Evolutionary conservation across 2,329 filamentous ascomycete genomes (phyloP), one percentile per base, ranked within the genome.

Genomic region (Dendrostoma leiphaemia): DNA sequence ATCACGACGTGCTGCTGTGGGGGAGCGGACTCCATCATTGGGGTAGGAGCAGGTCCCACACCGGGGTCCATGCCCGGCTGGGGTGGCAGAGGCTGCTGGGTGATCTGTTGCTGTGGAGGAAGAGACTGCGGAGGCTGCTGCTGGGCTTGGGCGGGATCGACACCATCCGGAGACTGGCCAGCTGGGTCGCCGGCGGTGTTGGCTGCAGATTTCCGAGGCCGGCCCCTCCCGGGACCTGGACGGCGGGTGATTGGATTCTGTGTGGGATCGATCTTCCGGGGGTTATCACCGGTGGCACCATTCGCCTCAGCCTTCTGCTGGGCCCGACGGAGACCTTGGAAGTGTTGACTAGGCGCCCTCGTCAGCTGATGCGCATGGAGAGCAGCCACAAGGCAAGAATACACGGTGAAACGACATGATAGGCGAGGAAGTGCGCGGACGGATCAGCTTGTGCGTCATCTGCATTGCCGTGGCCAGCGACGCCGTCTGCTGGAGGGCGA

Each of bases 241-340:
- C 82, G 75, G 15, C 81, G 74, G n/a, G 80, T 84, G 61, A 84
- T 83, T 48, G 82, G 82, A 54, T 84, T 83, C 59, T 71, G 50
- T 0, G 76, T 77, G 8, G 81, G 81, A 61, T 84, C 81, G 51
- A 69, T 37, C 54, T 69, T 75, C 38, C 71, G 67, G 21, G 71
- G 60, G 38, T 57, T 69, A 19, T 76, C 72, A 9, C 62, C 56
- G 24, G 58, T 43, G 21, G 64, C 53, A 8, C 72, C 69, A 55
- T 69, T 72, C 5, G 68, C 51, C 17, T 82, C 80, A 17, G 71
- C 64, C 62, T 83, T 83, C 60, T 79, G 76, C 62, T 82, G 79
- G 21, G 79, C 74, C 38, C 81, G 70, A 24, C 81, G 73, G 17
- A 85, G 73, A 26, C 81, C 80, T 62, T 84, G 82, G 54, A 84